Base-by-base conservation (phyloP, 768 basidiomycete genomes). In the Tephrocybe sp. region DNA sequence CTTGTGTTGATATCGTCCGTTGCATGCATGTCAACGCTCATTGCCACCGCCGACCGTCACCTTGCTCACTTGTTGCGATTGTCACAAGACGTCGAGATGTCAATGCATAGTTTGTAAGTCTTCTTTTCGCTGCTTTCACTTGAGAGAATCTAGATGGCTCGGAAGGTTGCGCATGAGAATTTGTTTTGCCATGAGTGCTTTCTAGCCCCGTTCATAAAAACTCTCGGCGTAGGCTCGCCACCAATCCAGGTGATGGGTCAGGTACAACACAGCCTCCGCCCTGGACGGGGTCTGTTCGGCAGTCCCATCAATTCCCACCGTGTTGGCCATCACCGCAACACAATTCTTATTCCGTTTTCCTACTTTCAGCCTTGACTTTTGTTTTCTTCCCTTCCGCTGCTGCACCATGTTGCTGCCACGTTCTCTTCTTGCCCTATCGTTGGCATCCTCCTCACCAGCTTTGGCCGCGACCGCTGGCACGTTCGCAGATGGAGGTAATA, bases 401-500 rank as follows among this genome's bases (percentile, higher is more conserved):
- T 20, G 17, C 25, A 56, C 37, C 26, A 58, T 57, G 47, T 23
- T 36, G 32, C 56, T 56, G n/a, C 53, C 59, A 40, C 41, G 56
- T 24, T 58, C 65, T 42, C 32, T 64, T 48, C 53, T 67, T 10
- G 63, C 60, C 44, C 43, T 68, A 21, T 55, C 63, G 60, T 62
- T 68, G 11, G 64, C 64, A 30, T 43, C 59, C 14, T 25, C 64
- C 6, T 57, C 56, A 18, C 59, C 63, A 3, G 56, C 55, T 45
- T 53, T 63, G 24, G 61, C 63, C 43, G 60, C 60, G 50, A 56
- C 61, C 42, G 63, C 68, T 21, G 72, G 70, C 41, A 60, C 70
- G 38, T 68, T 73, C 51, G 65, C 58, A 24, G 60, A 68, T 49
- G 69, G 65, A 38, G 72, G 72, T 2, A 48, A 67, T 44, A 71